phyloP scores from a whole-genome alignment of 441 rosid genomes.

The Adansonia madagascariensis region DNA sequence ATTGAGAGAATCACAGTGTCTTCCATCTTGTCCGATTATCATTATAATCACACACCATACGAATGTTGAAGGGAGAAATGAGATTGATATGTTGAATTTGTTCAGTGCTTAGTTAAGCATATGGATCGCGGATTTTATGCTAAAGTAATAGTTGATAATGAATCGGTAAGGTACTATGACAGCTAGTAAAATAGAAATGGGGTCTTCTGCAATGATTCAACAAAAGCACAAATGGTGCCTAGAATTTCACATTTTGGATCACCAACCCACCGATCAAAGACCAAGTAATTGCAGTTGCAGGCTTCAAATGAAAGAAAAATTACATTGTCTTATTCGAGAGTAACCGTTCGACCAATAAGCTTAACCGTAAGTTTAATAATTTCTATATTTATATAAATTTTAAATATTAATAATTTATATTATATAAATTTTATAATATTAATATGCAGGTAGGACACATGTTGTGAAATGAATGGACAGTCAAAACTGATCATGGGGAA shows the following conservation, averaged over 20 bases:
- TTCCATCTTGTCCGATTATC: background rate
- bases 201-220: constrained; percentile 32
- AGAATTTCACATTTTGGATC: constrained; percentile 26
- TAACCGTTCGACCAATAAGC: background rate
- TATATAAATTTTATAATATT: background rate
- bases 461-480: constrained; percentile 20
- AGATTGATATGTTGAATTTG: background rate
- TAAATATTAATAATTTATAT: background rate
- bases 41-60: background rate
- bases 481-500: constrained; percentile 15
- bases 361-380: too few relatives aligned
- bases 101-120: background rate
- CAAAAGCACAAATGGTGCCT: constrained; percentile 27
- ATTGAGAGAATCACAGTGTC: background rate
- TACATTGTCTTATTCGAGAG: background rate
- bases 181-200: constrained; percentile 12
- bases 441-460: constrained; percentile 2
- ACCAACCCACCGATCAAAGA: constrained; percentile 11
- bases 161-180: background rate
- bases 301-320: constrained; percentile 5
- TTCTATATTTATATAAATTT: too few relatives aligned
- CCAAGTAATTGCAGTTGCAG: constrained; percentile 10
- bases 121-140: background rate
- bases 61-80: background rate
- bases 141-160: background rate